These are phyloP conservation scores for Potentilla sterilis DNA, from an alignment of 306 rosid species.

Conservation along the genomic window DNA sequence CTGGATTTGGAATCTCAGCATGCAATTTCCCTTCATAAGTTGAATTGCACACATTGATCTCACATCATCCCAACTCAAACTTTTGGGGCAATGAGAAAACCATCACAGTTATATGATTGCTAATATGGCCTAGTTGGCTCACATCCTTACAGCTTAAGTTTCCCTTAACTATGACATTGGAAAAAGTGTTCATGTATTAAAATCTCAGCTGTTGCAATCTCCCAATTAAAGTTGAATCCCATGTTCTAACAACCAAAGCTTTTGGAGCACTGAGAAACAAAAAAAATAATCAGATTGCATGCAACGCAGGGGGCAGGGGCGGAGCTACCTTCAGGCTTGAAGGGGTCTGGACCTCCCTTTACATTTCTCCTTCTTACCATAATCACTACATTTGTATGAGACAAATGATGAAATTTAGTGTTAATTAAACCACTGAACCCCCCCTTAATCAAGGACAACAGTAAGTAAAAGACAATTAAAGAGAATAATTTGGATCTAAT, in stretches of 20 bases:
- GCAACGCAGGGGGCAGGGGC: not conserved
- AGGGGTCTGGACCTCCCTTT: too few species aligned
- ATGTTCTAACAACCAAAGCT: not conserved
- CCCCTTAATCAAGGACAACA: too few species aligned
- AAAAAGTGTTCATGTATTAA: not conserved
- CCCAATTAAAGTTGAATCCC: not conserved
- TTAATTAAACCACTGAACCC: too few species aligned
- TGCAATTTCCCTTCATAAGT: not conserved
- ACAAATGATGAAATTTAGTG: too few species aligned
- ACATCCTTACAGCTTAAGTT: not conserved
- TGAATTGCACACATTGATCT: not conserved
- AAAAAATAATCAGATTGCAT: not conserved
- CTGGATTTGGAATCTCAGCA: not conserved
- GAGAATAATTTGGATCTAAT: too few species aligned
- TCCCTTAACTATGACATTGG: not conserved
- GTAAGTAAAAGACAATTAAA: too few species aligned
- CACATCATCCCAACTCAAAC: not conserved
- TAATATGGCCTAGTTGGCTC: not conserved
- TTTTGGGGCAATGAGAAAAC: not conserved
- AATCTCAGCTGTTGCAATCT: not conserved
- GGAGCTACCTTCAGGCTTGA: too few species aligned
- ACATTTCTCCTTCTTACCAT: too few species aligned
- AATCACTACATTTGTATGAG: too few species aligned
- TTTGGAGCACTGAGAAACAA: not conserved
- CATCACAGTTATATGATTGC: not conserved